phyloP scores from a whole-genome alignment of 2,329 filamentous ascomycete genomes.

The Ophiostoma perfectum region DNA sequence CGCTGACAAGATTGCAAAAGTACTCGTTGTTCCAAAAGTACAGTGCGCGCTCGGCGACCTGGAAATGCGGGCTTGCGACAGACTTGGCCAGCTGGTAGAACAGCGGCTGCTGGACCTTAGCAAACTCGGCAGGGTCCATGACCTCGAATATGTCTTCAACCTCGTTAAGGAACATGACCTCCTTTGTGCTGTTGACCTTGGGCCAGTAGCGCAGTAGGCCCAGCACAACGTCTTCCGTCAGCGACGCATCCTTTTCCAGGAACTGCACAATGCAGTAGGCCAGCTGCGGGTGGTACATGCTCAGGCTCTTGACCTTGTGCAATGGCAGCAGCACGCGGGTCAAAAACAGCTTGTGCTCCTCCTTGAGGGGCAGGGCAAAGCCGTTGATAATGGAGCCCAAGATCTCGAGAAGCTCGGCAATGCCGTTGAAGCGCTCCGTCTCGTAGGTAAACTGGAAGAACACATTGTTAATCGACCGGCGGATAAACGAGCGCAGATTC shows the following conservation, averaged over 20 bases:
- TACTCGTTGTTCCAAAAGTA: slow-evolving; percentile 99
- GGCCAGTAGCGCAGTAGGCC: slow-evolving; percentile 96
- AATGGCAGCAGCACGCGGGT: slow-evolving; percentile 87
- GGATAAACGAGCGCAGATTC: slow-evolving; percentile 93
- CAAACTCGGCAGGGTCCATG: slow-evolving; percentile 97
- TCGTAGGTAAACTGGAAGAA: slow-evolving; percentile 99
- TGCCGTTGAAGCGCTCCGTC: slow-evolving; percentile 96
- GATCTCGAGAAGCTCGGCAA: slow-evolving; percentile 93
- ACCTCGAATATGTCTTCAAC: slow-evolving; percentile 99
- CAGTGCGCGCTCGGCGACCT: slow-evolving; percentile 91
- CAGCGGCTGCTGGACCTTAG: slow-evolving; percentile 94
- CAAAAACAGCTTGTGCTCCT: slow-evolving; percentile 97
- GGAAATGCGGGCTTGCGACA: slow-evolving; percentile 96
- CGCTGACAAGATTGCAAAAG: slow-evolving; percentile 97
- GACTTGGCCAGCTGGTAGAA: slow-evolving; percentile 98
- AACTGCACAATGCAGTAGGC: slow-evolving; percentile 99
- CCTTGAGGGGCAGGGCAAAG: slow-evolving; percentile 91
- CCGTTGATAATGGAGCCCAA: slow-evolving; percentile 98
- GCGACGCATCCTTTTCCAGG: slow-evolving; percentile 89
- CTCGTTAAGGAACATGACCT: slow-evolving; percentile 99
- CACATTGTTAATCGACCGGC: slow-evolving; percentile 98
- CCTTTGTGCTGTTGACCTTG: slow-evolving; percentile 98
- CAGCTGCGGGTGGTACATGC: slow-evolving; percentile 99
- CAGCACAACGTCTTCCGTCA: slow-evolving; percentile 96
- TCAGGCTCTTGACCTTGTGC: slow-evolving; percentile 97